Evolutionary conservation across 2,329 filamentous ascomycete genomes (phyloP).

Genomic region (Paraphoma chrysanthemicola): DNA sequence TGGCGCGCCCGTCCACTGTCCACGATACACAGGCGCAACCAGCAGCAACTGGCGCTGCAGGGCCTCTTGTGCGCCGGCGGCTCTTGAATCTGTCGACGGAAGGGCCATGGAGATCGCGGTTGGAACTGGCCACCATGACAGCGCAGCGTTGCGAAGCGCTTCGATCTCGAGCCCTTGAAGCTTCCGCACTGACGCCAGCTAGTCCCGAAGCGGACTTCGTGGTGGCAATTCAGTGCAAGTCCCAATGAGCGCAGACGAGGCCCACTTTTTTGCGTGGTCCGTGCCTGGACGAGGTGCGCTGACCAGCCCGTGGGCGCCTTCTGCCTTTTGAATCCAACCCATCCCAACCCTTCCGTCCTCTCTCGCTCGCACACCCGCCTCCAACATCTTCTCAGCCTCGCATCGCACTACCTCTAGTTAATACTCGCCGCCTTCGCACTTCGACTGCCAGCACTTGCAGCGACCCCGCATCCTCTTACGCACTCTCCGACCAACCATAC

Average conservation of each 20-base stretch:
- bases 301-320: constrained; percentile 21
- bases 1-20: not conserved
- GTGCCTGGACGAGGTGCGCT: not conserved
- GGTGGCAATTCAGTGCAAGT: constrained; percentile 3
- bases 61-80: not conserved
- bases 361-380: constrained; percentile 21
- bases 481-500: constrained; percentile 12
- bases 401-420: constrained; percentile 27
- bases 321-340: constrained; percentile 11
- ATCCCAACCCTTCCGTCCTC: constrained; percentile 17
- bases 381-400: constrained; percentile 31
- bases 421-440: constrained; percentile 21
- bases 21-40: not conserved
- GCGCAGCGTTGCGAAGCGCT: not conserved
- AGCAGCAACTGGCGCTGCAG: constrained; percentile 1
- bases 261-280: not conserved
- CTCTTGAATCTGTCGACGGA: not conserved
- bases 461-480: constrained; percentile 13
- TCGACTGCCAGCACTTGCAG: constrained; percentile 15
- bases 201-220: not conserved
- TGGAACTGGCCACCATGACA: not conserved
- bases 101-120: not conserved
- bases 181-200: not conserved
- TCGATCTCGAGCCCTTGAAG: constrained; percentile 1
- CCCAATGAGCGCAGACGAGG: not conserved